Conservation (phyloP, 345 rosid genomes). For the Pistacia vera region DNA sequence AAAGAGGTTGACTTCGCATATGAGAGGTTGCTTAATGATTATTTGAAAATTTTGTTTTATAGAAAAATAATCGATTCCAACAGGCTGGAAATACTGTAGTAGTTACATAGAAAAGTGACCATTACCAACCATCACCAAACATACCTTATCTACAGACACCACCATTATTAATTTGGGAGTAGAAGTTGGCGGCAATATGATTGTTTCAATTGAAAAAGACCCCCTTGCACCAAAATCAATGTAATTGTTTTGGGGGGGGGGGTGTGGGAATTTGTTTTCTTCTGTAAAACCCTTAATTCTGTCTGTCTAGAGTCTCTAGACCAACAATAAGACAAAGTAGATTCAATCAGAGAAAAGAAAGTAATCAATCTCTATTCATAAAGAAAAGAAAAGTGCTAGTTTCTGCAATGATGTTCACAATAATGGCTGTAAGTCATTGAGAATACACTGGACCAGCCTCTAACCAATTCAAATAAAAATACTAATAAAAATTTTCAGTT, state of each 20-base stretch:
- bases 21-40: not conserved
- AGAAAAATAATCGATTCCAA: conserved; percentile 10
- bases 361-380: not conserved
- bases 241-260: too few species aligned
- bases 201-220: conserved; percentile 21
- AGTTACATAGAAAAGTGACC: not conserved
- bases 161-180: not conserved
- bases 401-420: conserved; percentile 25
- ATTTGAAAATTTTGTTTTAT: not conserved
- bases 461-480: conserved; percentile 18
- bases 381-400: conserved; percentile 7
- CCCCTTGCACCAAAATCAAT: conserved; percentile 23
- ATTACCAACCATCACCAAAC: conserved; percentile 30
- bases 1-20: conserved; percentile 9
- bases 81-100: conserved; percentile 26
- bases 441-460: conserved; percentile 20
- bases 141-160: conserved; percentile 13
- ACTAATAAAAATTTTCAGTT: conserved; percentile 19
- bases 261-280: not conserved
- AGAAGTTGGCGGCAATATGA: conserved; percentile 28
- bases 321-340: conserved; percentile 21
- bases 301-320: not conserved
- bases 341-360: conserved; percentile 17
- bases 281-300: not conserved
- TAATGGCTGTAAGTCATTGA: conserved; percentile 24